phyloP scores from a whole-genome alignment of 306 rosid species.

The Corylus americana region DNA sequence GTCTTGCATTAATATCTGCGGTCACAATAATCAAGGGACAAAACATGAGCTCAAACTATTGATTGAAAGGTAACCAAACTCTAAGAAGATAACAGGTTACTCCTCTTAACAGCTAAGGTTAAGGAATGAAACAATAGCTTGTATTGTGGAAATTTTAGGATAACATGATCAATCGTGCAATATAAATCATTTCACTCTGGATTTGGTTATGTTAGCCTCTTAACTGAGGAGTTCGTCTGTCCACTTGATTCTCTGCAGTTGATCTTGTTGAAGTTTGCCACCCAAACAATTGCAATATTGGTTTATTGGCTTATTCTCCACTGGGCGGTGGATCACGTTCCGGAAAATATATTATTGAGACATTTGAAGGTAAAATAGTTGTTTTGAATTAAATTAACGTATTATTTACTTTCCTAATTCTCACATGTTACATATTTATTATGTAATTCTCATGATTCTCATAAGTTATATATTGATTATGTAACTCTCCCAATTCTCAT shows the following conservation, averaged over 20 bases:
- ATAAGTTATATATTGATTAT: no score
- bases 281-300: slow-evolving; percentile 77
- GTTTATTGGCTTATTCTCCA: slow-evolving; percentile 83
- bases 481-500: no score
- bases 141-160: background rate
- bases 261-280: slow-evolving; percentile 92
- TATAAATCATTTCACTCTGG: background rate
- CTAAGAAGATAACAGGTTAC: background rate
- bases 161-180: background rate
- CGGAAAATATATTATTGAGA: no score
- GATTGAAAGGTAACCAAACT: background rate
- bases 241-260: slow-evolving; percentile 47
- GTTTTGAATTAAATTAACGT: no score
- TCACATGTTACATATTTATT: no score
- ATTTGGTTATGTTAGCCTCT: background rate
- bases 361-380: no score
- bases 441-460: no score
- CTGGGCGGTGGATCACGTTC: slow-evolving; percentile 72
- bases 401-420: no score
- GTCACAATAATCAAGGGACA: background rate
- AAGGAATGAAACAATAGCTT: background rate
- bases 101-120: background rate
- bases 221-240: slow-evolving; percentile 11
- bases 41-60: background rate
- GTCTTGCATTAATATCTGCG: background rate